Percentiles rank a stretch among this genome's conserved stretches.
phyloP scores from a whole-genome alignment of 208 protist genomes.

The Crithidia acanthocephali region DNA sequence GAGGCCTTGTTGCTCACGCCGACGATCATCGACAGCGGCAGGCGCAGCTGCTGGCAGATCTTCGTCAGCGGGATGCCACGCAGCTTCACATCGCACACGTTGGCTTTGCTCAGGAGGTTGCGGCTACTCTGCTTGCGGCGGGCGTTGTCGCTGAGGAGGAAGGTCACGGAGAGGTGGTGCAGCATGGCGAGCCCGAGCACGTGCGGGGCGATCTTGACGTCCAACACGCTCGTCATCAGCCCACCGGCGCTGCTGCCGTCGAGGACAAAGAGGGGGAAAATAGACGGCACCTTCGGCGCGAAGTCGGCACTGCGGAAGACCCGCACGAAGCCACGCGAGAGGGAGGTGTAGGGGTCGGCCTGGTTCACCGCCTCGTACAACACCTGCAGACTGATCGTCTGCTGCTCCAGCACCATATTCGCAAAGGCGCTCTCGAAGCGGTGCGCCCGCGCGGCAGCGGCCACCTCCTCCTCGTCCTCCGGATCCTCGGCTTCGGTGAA shows the following conservation, averaged over 20 bases:
- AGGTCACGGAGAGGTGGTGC: conserved; percentile 84
- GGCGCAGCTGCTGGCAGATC: conserved; percentile 75
- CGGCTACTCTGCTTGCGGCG: conserved; percentile 67
- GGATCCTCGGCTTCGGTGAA: conserved; percentile 12
- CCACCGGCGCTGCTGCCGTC: conserved; percentile 84
- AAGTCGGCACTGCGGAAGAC: conserved; percentile 64
- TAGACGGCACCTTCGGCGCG: conserved; percentile 58
- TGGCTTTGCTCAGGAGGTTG: conserved; percentile 65
- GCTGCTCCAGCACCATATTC: conserved; percentile 70
- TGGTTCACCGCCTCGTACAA: conserved; percentile 76
- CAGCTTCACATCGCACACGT: conserved; percentile 84
- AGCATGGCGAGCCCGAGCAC: conserved; percentile 88
- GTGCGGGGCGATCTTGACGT: conserved; percentile 84
- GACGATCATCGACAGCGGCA: conserved; percentile 86
- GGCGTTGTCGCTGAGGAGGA: conserved; percentile 66
- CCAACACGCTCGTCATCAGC: conserved; percentile 67
- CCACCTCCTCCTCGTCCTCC: conserved; percentile 19
- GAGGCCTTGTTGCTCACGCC: conserved; percentile 58
- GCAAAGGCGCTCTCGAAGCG: conserved; percentile 43
- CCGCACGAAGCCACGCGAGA: conserved; percentile 89
- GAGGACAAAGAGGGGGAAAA: conserved; percentile 85
- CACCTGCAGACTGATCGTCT: conserved; percentile 75
- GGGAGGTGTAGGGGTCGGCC: conserved; percentile 71
- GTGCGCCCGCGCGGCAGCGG: background rate
- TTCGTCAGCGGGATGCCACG: conserved; percentile 90